Evolutionary conservation across 1,139 yeast genomes (phyloP).

Genomic region (Zygoascus meyerae): DNA sequence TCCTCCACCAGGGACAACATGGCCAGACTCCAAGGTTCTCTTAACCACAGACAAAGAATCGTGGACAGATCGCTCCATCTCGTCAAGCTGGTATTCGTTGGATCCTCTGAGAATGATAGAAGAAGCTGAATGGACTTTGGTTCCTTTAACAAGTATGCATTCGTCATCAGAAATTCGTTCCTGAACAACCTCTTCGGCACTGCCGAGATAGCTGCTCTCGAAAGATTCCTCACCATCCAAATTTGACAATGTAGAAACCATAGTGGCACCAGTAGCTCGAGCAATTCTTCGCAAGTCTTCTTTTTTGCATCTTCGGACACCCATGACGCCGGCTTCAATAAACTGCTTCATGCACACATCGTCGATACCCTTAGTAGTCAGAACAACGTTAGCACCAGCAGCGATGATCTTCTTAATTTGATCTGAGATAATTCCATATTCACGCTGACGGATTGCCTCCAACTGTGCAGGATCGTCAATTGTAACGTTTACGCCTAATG

Average conservation of each 20-base stretch:
- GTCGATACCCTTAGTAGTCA: conserved; percentile 97
- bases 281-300: conserved; percentile 97
- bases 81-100: conserved; percentile 92
- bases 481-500: conserved; percentile 96
- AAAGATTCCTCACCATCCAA: conserved; percentile 97
- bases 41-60: conserved; percentile 94
- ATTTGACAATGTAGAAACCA: conserved; percentile 81
- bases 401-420: conserved; percentile 79
- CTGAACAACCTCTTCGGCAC: conserved; percentile 89
- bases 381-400: conserved; percentile 94
- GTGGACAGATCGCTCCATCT: conserved; percentile 95
- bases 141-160: conserved; percentile 90
- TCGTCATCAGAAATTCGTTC: conserved; percentile 94
- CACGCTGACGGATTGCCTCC: conserved; percentile 93
- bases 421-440: conserved; percentile 84
- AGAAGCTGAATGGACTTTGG: conserved; percentile 87
- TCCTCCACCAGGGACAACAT: conserved; percentile 98
- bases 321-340: conserved; percentile 95
- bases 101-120: conserved; percentile 94
- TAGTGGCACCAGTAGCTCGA: conserved; percentile 95
- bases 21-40: conserved; percentile 91
- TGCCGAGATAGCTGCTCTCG: conserved; percentile 79
- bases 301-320: conserved; percentile 94
- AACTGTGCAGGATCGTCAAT: conserved; percentile 96
- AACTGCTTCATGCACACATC: conserved; percentile 93